These are phyloP conservation scores for Nyssa sinensis DNA, from an alignment of 148 eudicot species.

Conservation along the genomic window DNA sequence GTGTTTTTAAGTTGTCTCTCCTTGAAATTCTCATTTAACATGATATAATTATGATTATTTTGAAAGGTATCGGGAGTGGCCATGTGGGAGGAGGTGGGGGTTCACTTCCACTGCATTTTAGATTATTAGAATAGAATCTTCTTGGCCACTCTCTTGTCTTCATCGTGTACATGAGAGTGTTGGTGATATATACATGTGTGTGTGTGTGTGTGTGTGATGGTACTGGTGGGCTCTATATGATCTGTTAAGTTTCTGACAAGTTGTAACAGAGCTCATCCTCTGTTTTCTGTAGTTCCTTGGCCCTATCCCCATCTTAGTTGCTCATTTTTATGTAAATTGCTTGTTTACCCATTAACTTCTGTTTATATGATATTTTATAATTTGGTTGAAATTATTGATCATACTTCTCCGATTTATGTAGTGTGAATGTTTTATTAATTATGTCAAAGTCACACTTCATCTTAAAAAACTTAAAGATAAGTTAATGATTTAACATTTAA, in stretches of 20 bases:
- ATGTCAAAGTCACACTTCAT: too few relatives aligned
- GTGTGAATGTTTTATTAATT: too few relatives aligned
- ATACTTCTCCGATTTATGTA: too few relatives aligned
- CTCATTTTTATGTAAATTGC: too few relatives aligned
- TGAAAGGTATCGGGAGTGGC: constrained; percentile 31
- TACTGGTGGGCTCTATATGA: constrained; percentile 12
- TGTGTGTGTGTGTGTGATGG: background rate
- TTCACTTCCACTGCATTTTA: constrained; percentile 27
- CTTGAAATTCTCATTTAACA: constrained; percentile 47
- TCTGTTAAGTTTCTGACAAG: constrained; percentile 9
- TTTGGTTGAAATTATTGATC: too few relatives aligned
- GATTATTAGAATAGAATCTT: constrained; percentile 66
- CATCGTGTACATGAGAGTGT: constrained; percentile 12
- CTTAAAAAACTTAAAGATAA: too few relatives aligned
- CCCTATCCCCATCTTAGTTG: background rate
- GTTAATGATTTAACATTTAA: too few relatives aligned
- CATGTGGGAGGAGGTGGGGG: constrained; percentile 51
- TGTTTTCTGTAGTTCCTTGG: constrained; percentile 7
- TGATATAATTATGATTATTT: constrained; percentile 14
- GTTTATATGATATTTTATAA: too few relatives aligned
- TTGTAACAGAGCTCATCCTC: constrained; percentile 3
- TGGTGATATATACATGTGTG: background rate
- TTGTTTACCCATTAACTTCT: background rate
- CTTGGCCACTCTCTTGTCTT: constrained; percentile 32
- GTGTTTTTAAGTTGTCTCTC: constrained; percentile 68